These are phyloP conservation scores for Trichophyton equinum DNA, from an alignment of 2,329 filamentous ascomycete species.

Conservation along the genomic window DNA sequence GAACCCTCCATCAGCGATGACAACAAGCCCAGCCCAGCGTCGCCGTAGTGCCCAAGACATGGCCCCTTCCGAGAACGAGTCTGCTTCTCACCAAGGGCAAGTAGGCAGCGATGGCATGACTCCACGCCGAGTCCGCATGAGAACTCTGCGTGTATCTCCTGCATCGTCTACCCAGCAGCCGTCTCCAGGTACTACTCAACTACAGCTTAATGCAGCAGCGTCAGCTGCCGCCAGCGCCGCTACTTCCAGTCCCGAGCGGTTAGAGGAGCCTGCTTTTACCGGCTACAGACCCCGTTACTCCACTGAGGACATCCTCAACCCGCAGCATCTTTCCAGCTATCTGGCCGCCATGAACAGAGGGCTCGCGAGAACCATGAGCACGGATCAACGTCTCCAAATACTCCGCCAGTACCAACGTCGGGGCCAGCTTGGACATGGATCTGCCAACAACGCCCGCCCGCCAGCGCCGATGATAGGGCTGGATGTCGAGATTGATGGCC, in stretches of 20 bases:
- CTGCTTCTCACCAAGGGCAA: background rate
- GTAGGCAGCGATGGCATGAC: background rate
- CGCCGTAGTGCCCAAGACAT: background rate
- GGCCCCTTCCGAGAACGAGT: background rate
- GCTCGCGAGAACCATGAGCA: no score
- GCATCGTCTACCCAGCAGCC: background rate
- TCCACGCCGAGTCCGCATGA: background rate
- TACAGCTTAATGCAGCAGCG: background rate
- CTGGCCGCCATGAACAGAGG: background rate
- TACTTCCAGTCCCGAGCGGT: background rate
- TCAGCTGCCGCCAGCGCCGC: background rate
- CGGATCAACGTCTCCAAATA: no score
- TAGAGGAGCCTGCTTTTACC: no score
- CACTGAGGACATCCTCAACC: no score
- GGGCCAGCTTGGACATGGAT: background rate
- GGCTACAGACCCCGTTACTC: no score
- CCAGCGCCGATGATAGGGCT: constrained; percentile 21
- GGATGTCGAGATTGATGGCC: constrained; percentile 34
- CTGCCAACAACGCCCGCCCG: background rate
- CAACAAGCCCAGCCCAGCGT: background rate
- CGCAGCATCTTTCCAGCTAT: background rate
- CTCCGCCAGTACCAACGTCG: background rate
- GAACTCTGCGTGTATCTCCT: background rate
- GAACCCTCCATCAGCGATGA: no score
- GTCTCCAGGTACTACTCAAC: background rate